Percentiles rank a stretch among this genome's conserved stretches.
Evolutionary conservation across 257 asterid species (phyloP).

Genomic region (Ophiorrhiza pumila): DNA sequence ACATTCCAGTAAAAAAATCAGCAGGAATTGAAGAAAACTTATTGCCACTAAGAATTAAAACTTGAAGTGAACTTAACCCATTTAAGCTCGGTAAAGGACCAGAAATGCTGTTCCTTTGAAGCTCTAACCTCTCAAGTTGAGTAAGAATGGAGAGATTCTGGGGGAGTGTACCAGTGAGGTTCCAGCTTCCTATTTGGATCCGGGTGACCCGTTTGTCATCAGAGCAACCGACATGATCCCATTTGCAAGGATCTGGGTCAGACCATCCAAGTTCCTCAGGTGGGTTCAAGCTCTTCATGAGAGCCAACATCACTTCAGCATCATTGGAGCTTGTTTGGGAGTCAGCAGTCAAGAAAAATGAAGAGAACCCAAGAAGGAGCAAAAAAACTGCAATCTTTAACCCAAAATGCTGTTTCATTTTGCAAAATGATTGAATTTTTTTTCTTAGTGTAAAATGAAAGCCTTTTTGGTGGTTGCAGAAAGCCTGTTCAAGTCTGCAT

Average conservation of each 20-base stretch:
- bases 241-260: constrained; percentile 84
- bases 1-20: constrained; percentile 76
- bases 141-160: constrained; percentile 51
- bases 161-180: constrained; percentile 73
- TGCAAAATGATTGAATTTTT: constrained; percentile 8
- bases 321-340: constrained; percentile 39
- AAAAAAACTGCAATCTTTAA: constrained; percentile 41
- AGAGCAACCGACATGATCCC: constrained; percentile 59
- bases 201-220: constrained; percentile 62
- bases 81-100: constrained; percentile 77
- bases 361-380: constrained; percentile 34
- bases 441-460: constrained; percentile 6
- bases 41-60: constrained; percentile 65
- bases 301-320: constrained; percentile 62
- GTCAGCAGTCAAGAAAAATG: constrained; percentile 26
- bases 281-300: constrained; percentile 60
- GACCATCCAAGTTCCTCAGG: constrained; percentile 55
- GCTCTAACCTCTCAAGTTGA: constrained; percentile 68
- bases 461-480: constrained; percentile 12
- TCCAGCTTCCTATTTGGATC: constrained; percentile 75
- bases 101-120: constrained; percentile 74
- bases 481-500: constrained; percentile 21
- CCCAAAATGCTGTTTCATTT: constrained; percentile 40
- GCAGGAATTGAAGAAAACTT: constrained; percentile 58
- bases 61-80: constrained; percentile 59